Percentiles rank a stretch among this genome's conserved stretches.
phyloP scores from a whole-genome alignment of 1,284 basidiomycete species.

The Ceratobasidium sp. region DNA sequence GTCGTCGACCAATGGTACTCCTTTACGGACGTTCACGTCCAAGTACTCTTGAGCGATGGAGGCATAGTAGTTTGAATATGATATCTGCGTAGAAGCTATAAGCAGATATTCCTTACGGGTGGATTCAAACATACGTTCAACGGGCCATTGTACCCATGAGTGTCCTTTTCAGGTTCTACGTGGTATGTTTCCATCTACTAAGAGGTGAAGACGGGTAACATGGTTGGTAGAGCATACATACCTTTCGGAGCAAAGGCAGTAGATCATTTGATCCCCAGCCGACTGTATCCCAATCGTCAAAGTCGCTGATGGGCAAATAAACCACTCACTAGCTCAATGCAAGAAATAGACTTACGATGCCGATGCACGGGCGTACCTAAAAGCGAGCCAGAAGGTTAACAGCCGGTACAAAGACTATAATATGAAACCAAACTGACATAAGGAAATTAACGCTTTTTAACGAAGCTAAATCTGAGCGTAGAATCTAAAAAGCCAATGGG shows the following conservation, averaged over 20 bases:
- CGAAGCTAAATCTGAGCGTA: slow-evolving; percentile 2
- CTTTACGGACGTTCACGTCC: slow-evolving; percentile 15
- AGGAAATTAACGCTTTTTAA: slow-evolving; percentile 13
- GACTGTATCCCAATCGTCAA: slow-evolving; percentile 37
- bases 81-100: slow-evolving; percentile 16
- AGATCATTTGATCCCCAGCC: slow-evolving; percentile 37
- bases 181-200: slow-evolving; percentile 31
- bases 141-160: slow-evolving; percentile 34
- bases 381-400: neutral
- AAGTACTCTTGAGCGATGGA: slow-evolving; percentile 26
- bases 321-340: neutral
- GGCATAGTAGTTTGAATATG: slow-evolving; percentile 33
- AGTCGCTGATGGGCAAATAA: slow-evolving; percentile 16
- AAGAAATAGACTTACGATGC: slow-evolving; percentile 9
- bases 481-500: neutral
- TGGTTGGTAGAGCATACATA: neutral
- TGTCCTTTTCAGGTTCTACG: slow-evolving; percentile 5
- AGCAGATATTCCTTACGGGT: neutral
- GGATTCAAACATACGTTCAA: slow-evolving; percentile 4
- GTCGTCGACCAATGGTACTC: slow-evolving; percentile 27
- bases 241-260: slow-evolving; percentile 34
- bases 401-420: neutral
- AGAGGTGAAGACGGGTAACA: neutral
- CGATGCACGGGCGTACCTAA: slow-evolving; percentile 18
- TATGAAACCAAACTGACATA: neutral